Conservation (phyloP, 371 early-diverging fungal species). For the Mortierella sp. region DNA sequence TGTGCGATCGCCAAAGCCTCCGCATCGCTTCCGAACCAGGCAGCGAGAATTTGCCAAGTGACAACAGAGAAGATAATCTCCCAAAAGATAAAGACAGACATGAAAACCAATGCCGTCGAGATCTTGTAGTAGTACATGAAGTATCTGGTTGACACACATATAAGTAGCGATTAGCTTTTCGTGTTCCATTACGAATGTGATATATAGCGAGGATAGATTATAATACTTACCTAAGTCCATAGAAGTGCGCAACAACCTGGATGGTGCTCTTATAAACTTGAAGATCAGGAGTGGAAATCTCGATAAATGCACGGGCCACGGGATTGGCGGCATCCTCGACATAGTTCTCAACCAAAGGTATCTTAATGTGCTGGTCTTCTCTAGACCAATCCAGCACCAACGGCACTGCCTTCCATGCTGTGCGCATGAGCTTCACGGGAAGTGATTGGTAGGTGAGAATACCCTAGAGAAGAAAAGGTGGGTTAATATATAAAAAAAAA, state of each 20-base stretch:
- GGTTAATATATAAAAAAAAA: neutral
- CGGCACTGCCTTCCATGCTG: constrained; percentile 74
- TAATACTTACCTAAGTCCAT: constrained; percentile 80
- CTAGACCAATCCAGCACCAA: constrained; percentile 73
- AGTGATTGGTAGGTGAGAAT: constrained; percentile 82
- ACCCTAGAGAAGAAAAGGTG: constrained; percentile 58
- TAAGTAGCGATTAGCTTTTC: constrained; percentile 41
- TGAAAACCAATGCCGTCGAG: constrained; percentile 78
- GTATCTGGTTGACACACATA: constrained; percentile 57
- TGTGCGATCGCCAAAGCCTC: constrained; percentile 41
- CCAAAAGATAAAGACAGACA: constrained; percentile 79
- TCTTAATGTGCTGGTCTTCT: constrained; percentile 78
- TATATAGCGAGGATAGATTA: constrained; percentile 15
- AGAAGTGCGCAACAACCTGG: constrained; percentile 85
- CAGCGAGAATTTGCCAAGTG: constrained; percentile 76
- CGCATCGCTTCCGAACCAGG: constrained; percentile 52
- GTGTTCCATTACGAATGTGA: neutral
- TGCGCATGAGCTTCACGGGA: constrained; percentile 73
- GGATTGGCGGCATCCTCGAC: constrained; percentile 75
- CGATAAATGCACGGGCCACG: constrained; percentile 73
- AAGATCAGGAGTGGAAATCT: constrained; percentile 71
- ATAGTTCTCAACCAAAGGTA: constrained; percentile 78
- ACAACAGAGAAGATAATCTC: constrained; percentile 76
- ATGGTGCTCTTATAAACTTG: constrained; percentile 82
- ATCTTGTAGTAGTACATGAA: constrained; percentile 90